Base-by-base conservation (phyloP, 1,284 basidiomycete species). In the Stygiomarasmius scandens region DNA sequence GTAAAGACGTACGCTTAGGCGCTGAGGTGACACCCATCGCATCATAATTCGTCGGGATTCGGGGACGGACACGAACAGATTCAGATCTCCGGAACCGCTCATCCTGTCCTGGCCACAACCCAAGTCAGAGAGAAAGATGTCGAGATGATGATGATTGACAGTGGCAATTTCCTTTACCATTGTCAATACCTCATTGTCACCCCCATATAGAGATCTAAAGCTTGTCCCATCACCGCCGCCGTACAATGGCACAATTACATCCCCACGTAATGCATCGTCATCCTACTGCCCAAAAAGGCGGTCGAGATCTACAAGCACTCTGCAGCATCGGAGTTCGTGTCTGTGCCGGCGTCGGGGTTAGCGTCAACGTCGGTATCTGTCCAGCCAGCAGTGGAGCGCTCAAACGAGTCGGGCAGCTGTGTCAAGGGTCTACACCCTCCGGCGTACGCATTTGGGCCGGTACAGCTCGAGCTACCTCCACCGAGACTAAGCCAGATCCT, bases 301-400 rank as follows among this genome's bases (percentile, higher is more conserved):
- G n/a, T 16, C 6, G 6, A 19, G 38, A 41, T 41, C 24, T 34
- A 51, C 27, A 38, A 8, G 19, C 29, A 6, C 14, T 53, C 41
- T 45, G n/a, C 27, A 27, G 46, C 6, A 23, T 10, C 46, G 46
- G 46, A 14, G 22, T 25, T 25, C 22, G 22, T 47, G 46, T 44
- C 14, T n/a, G 22, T 53, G 14, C 14, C 23, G 9, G 48, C 43
- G 41, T 29, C 25, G 44, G 22, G 38, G 38, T 12, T 27, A 24
- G 11, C 64, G 65, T 74, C 69, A 56, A 68, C 63, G 47, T 53
- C 49, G 60, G 68, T 60, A 54, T 64, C 66, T 58, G 70, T 63
- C 77, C 77, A 77, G 51, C 61, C 62, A 43, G 67, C 74, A 51
- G 78, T 80, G 54, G 75, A 81, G 51, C 79, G 77, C 69, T 80